Base-by-base conservation (phyloP, 345 rosid species). In the Toxicodendron radicans region DNA sequence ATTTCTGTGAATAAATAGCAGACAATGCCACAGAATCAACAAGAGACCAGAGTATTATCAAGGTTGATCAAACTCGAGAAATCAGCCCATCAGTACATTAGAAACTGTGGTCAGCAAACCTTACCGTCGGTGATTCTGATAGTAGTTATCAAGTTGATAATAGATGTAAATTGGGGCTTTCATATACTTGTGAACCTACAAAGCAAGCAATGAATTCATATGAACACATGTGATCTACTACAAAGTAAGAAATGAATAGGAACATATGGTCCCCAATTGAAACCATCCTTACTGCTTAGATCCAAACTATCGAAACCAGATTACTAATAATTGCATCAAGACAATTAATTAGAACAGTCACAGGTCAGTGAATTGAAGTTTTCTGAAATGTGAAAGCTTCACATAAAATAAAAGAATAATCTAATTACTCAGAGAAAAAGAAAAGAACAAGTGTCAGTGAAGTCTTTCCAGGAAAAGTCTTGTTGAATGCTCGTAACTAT, bases 71-170 rank as follows among this genome's bases (percentile, higher is more conserved):
- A 64, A 49, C 67, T 38, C 49, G 68, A 64, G 45, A 20, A 58
- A 61, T 12, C 1, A 18, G 67, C 64, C 70, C 33, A 41, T 69
- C 30, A 77, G 48, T 32, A 46, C 14, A 24, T 33, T 61, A 11
- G 60, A 53, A 61, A 67, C 7, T 7, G 3, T 48, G 58, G 74
- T 70, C 77, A 79, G 62, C 58, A 14, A 73, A 74, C n/a, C 78
- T 70, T 80, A 90, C 97, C 95, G 80, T 24, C 95, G 82, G 75
- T 92, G 97, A 76, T 90, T 92, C 80, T 92, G 97, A 73, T 92
- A 92, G 77, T 87, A 92, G 81, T 90, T 90, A 80, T 92, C 97
- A 61, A 92, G 95, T 75, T 92, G 93, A 81, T 92, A 92, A 77
- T 92, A 92, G 74, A 90, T 81, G 79, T 73, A 82, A 75, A 92